Conservation (phyloP, 2,329 filamentous ascomycete species). For the Ceratocystis cubensis region DNA sequence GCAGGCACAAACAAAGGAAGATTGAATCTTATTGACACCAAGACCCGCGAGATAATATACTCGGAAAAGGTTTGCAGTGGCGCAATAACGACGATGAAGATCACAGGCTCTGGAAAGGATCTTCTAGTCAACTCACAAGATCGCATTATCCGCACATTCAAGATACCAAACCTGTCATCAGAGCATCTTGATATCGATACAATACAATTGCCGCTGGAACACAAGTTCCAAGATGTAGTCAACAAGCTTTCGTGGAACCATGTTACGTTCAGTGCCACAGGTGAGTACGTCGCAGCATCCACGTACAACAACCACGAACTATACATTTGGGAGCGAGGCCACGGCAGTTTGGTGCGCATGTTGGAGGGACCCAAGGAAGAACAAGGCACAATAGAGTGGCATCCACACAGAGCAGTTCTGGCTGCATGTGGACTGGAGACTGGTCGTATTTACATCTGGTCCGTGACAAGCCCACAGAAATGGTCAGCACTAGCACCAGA, state of each 20-base stretch:
- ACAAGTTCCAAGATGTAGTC: slow-evolving; percentile 97
- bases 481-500: slow-evolving; percentile 96
- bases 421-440: slow-evolving; percentile 88
- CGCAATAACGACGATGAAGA: slow-evolving; percentile 74
- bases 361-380: slow-evolving; percentile 95
- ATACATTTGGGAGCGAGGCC: slow-evolving; percentile 92
- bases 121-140: slow-evolving; percentile 88
- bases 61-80: slow-evolving; percentile 79
- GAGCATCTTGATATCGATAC: slow-evolving; percentile 67
- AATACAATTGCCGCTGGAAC: slow-evolving; percentile 80
- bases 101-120: slow-evolving; percentile 71
- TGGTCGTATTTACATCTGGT: slow-evolving; percentile 91
- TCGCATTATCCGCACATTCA: slow-evolving; percentile 84
- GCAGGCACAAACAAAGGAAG: slow-evolving; percentile 91
- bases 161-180: slow-evolving; percentile 63
- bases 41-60: slow-evolving; percentile 70
- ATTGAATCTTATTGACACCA: slow-evolving; percentile 84
- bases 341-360: slow-evolving; percentile 91
- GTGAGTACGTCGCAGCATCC: slow-evolving; percentile 90
- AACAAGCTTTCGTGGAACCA: slow-evolving; percentile 95
- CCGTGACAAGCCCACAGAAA: slow-evolving; percentile 83
- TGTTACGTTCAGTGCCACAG: slow-evolving; percentile 84
- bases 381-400: slow-evolving; percentile 93
- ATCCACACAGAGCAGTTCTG: slow-evolving; percentile 74
- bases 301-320: slow-evolving; percentile 98